Conservation (phyloP, 352 stramenopile genomes). For the Phytophthora idaei region DNA sequence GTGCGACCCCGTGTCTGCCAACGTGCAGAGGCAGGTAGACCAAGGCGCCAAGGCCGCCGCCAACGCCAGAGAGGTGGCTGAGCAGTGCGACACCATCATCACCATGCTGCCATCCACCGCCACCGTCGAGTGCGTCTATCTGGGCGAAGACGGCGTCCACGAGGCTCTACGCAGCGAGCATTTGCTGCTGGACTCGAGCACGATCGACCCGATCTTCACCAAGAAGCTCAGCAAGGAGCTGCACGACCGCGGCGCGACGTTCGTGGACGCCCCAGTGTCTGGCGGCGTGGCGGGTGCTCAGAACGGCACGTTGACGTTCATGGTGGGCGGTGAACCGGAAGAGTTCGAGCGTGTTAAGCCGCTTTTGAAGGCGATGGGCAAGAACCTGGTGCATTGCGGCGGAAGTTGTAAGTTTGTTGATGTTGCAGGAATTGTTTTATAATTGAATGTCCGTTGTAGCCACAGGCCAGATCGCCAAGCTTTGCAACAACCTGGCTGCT, state of each 20-base stretch:
- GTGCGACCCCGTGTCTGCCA: conserved; percentile 70
- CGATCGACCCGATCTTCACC: conserved; percentile 93
- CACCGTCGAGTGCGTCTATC: conserved; percentile 87
- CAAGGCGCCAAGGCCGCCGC: conserved; percentile 56
- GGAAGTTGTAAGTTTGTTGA: conserved; percentile 74
- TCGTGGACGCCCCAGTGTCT: conserved; percentile 97
- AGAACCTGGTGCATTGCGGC: conserved; percentile 94
- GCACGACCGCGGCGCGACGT: conserved; percentile 56
- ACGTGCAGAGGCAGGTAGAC: conserved; percentile 56
- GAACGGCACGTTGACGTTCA: conserved; percentile 98
- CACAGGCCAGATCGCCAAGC: conserved; percentile 91
- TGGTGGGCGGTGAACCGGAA: conserved; percentile 86
- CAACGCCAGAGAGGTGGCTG: conserved; percentile 75
- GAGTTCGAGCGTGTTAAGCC: conserved; percentile 81
- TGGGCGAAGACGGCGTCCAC: conserved; percentile 71
- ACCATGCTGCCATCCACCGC: conserved; percentile 95
- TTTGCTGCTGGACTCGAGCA: conserved; percentile 95
- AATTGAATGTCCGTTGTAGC: conserved; percentile 29
- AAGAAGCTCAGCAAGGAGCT: conserved; percentile 84
- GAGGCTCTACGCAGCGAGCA: conserved; percentile 71
- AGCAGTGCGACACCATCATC: conserved; percentile 85
- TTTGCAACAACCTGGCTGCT: conserved; percentile 99
- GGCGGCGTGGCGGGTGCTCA: conserved; percentile 95
- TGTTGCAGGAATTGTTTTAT: background rate
- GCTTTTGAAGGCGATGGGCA: conserved; percentile 93